These are phyloP conservation scores for Calonectria ilicicola DNA, from an alignment of 2,329 filamentous ascomycete genomes.

Conservation along the genomic window DNA sequence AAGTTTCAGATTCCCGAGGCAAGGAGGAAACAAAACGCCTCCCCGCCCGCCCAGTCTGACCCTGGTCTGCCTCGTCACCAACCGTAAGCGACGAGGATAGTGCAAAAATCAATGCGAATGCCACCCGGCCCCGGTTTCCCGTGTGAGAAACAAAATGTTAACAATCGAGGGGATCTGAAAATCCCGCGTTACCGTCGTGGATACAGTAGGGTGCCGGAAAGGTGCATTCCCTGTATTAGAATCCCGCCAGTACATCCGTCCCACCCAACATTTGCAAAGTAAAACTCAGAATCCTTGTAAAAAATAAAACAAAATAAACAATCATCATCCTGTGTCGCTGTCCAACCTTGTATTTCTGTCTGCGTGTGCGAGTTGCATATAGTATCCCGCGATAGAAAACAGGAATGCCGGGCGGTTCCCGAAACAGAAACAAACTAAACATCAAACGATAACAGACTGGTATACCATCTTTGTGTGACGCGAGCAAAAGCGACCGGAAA, in stretches of 20 bases:
- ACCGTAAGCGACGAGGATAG: conserved; percentile 2
- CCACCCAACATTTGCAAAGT: not conserved
- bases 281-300: not conserved
- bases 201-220: not conserved
- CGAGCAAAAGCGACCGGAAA: not conserved
- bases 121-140: conserved; percentile 9
- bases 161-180: conserved; percentile 16
- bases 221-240: conserved; percentile 9
- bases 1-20: not conserved
- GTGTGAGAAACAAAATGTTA: conserved; percentile 1
- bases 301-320: not conserved
- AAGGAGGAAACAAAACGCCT: conserved; percentile 27
- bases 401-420: not conserved
- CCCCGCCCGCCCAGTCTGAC: not conserved
- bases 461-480: conserved; percentile 24
- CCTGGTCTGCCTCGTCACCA: not conserved
- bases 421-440: conserved; percentile 11
- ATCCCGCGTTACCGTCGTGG: conserved; percentile 11
- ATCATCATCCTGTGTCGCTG: conserved; percentile 5
- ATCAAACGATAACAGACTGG: conserved; percentile 26
- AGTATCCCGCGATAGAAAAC: conserved; percentile 5
- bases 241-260: not conserved
- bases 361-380: not conserved
- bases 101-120: conserved; percentile 19
- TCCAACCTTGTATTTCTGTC: conserved; percentile 9